A percentile compares a stretch with the other conserved stretches of the same genome.
These are phyloP conservation scores for Eruca vesicaria DNA, from an alignment of 441 rosid genomes.

Conservation along the genomic window DNA sequence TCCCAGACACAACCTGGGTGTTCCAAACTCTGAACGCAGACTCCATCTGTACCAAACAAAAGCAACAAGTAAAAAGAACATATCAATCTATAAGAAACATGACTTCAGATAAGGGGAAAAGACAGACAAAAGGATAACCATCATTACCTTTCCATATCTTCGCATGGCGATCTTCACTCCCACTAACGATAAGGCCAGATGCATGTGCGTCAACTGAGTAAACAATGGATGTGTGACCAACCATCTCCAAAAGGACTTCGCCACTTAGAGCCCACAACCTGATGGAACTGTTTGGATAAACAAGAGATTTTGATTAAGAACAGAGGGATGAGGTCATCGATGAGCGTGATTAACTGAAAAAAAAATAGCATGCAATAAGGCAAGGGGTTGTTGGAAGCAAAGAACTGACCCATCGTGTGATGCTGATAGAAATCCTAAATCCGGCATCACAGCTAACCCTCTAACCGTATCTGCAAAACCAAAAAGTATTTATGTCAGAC, in stretches of 20 bases:
- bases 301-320: background rate
- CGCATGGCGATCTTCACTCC: slow-evolving; percentile 80
- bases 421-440: slow-evolving; percentile 83
- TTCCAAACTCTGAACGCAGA: slow-evolving; percentile 88
- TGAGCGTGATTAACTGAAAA: background rate
- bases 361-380: background rate
- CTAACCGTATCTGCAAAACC: slow-evolving; percentile 80
- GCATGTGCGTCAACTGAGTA: slow-evolving; percentile 84
- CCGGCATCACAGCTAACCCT: slow-evolving; percentile 84
- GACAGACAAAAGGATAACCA: slow-evolving; percentile 14
- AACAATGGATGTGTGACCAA: slow-evolving; percentile 94
- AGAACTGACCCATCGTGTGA: slow-evolving; percentile 94
- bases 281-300: slow-evolving; percentile 59
- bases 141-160: slow-evolving; percentile 94
- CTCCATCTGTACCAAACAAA: slow-evolving; percentile 69
- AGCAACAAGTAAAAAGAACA: slow-evolving; percentile 25
- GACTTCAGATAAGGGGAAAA: slow-evolving; percentile 10
- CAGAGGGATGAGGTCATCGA: background rate
- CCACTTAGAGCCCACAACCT: slow-evolving; percentile 89
- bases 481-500: background rate
- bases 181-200: slow-evolving; percentile 91
- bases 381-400: slow-evolving; percentile 13
- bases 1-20: slow-evolving; percentile 99
- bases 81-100: slow-evolving; percentile 17
- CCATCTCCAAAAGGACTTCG: slow-evolving; percentile 91